Evolutionary conservation across 2,329 filamentous ascomycete genomes (phyloP), one percentile per base, ranked within the genome.

Genomic region (Hypoxylon sp.): DNA sequence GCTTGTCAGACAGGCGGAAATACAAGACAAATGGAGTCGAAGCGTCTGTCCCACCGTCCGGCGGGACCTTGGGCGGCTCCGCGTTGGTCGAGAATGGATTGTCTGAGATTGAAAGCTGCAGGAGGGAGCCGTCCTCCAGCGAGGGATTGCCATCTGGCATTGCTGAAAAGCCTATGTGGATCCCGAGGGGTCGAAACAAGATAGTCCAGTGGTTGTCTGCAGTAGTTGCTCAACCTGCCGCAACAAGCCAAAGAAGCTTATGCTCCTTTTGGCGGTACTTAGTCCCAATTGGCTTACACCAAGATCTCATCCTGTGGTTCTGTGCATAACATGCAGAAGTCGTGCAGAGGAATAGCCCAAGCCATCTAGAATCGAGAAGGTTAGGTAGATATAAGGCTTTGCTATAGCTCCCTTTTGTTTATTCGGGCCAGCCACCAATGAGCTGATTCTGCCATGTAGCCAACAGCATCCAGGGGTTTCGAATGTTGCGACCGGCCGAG

Each of bases 111-210:
- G 60, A 51, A 63, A 57, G 61, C 60, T 64, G 62, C 59, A 60
- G 60, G 57, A 64, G 66, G 56, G 59, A 62, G 57, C 58, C 63
- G 60, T 68, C 65, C 63, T 71, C 75, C 75, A 78, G 71, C 71
- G 69, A 73, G 63, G 67, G 66, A 57, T 61, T 71, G 75, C 74
- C 76, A 78, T 73, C 74, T 78, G 74, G 74, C 75, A 71, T 53
- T 64, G 65, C 67, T 65, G 61, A 65, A n/a, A n/a, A 64, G 64
- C 50, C 56, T 64, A 65, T 70, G 73, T 75, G 66, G 68, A 69
- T 63, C 71, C 63, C 57, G n/a, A 12, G 54, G 62, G 55, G 63
- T 62, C 65, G 63, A 67, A 65, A 66, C 59, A 57, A 63, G 63
- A 67, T 66, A 68, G 61, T 60, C 63, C 51, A 64, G 66, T 69